Conservation (phyloP, 306 rosid species). For the Quercus wislizeni region DNA sequence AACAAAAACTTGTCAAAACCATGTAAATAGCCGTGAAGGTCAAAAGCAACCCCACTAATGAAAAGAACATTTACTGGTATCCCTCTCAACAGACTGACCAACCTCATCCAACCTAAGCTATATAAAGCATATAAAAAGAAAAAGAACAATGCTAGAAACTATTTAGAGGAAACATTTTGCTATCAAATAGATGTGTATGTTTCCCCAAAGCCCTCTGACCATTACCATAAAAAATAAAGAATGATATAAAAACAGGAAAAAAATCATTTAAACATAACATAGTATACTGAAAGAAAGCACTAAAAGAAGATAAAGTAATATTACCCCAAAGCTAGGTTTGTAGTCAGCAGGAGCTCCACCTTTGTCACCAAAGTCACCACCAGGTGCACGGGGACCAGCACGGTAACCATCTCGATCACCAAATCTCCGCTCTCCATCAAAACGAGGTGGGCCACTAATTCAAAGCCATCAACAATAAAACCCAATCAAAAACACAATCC, state of each 20-base stretch:
- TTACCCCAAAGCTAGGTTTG: constrained; percentile 50
- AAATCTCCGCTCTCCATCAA: constrained; percentile 41
- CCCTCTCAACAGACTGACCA: not conserved
- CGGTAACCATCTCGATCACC: constrained; percentile 55
- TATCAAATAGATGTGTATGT: not conserved
- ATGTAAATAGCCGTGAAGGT: not conserved
- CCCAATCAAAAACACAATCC: not conserved
- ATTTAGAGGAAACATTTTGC: not conserved
- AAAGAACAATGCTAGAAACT: not conserved
- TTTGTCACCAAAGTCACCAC: constrained; percentile 50
- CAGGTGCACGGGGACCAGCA: constrained; percentile 48
- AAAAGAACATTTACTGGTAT: not conserved
- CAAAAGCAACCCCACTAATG: not conserved
- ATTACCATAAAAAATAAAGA: not conserved
- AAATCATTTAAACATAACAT: not conserved
- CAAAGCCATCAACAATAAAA: not conserved
- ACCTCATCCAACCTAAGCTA: not conserved
- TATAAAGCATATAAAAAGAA: not conserved
- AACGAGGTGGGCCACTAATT: constrained; percentile 46
- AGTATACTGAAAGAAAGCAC: not conserved
- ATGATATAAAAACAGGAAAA: not conserved
- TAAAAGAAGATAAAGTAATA: not conserved
- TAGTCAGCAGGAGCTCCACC: constrained; percentile 56
- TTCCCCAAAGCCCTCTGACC: not conserved
- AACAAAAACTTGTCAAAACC: not conserved